A percentile compares a stretch with the other conserved stretches of the same genome.
Evolutionary conservation across 129 eudicot genomes (phyloP).

Genomic region (Pulicaria dysenterica): DNA sequence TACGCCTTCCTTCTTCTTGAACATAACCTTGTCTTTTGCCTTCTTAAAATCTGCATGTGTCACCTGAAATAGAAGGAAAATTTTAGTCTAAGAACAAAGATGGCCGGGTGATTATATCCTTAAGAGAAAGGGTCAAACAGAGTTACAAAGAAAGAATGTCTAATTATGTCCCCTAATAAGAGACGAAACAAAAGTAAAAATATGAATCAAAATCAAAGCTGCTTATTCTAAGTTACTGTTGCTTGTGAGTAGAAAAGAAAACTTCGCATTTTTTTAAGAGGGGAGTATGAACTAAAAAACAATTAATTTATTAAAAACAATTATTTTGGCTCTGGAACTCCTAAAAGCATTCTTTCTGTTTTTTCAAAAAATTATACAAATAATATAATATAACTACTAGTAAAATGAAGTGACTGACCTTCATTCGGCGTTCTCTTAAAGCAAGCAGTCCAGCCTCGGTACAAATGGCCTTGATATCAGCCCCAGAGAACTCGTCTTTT

Average conservation of each 20-base stretch:
- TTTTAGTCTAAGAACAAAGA: not conserved
- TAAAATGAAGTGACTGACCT: conserved; percentile 45
- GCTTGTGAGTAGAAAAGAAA: no score
- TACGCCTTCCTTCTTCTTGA: conserved; percentile 94
- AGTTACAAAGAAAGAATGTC: no score
- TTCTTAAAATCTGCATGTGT: conserved; percentile 94
- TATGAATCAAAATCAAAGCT: no score
- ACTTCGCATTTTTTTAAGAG: no score
- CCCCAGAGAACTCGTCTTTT: conserved; percentile 92
- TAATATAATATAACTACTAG: not conserved
- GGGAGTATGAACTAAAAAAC: no score
- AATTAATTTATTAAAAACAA: no score
- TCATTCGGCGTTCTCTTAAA: conserved; percentile 92
- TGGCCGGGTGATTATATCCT: no score
- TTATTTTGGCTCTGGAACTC: no score
- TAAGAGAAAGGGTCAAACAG: not conserved
- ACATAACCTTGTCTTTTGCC: conserved; percentile 96
- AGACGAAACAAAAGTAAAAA: no score
- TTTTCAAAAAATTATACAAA: no score
- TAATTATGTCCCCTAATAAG: no score
- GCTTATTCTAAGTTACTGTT: no score
- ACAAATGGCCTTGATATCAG: conserved; percentile 96
- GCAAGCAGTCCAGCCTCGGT: conserved; percentile 97
- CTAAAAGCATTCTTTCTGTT: not conserved
- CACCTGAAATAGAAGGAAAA: conserved; percentile 43